Evolutionary conservation across 2,329 filamentous ascomycete species (phyloP), one percentile per base, ranked within the genome.

Genomic region (Diaporthe destruens): DNA sequence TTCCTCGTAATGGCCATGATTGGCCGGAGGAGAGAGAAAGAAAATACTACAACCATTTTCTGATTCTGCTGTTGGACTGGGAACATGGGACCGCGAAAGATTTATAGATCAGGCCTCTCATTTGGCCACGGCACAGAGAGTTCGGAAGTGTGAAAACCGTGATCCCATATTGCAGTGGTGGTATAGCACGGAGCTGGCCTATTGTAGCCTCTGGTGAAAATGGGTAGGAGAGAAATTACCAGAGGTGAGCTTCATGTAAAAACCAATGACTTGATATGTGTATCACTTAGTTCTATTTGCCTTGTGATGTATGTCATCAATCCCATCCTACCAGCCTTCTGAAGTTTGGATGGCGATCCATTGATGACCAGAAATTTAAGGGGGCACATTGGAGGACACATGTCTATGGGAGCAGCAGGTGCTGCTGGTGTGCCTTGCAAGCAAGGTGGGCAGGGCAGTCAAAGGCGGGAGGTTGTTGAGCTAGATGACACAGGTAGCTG

Each of bases 401-500:
- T n/a, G 44, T 23, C 20, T 5, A 9, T 49, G 44, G 44, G 20
- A 12, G 20, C 20, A 23, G 20, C 11, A 9, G n/a, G 2, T 49
- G 20, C 7, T 49, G 44, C 36, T 29, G 16, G 42, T 32, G 23
- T 47, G 18, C 20, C 65, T 68, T 23, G 29, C 9, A 23, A 47
- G 29, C 9, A 23, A 47, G 34, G n/a, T 47, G 25, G 16, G 11
- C 42, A 25, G 29, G 36, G 29, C 29, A 42, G 42, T 71, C 39
- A 65, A 25, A 65, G 56, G 29, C 59, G 71, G 8, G 63, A 55
- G 36, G n/a, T 18, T 32, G 1, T 49, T 36, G 61, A 16, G 29
- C n/a, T 47, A n/a, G 72, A 44, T n/a, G 25, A 44, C 34, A 3
- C 9, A 16, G 69, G 69, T 18, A 74, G 51, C 36, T 74, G 65